phyloP scores from a whole-genome alignment of 2,329 filamentous ascomycete genomes.

The Salinomyces thailandicus region DNA sequence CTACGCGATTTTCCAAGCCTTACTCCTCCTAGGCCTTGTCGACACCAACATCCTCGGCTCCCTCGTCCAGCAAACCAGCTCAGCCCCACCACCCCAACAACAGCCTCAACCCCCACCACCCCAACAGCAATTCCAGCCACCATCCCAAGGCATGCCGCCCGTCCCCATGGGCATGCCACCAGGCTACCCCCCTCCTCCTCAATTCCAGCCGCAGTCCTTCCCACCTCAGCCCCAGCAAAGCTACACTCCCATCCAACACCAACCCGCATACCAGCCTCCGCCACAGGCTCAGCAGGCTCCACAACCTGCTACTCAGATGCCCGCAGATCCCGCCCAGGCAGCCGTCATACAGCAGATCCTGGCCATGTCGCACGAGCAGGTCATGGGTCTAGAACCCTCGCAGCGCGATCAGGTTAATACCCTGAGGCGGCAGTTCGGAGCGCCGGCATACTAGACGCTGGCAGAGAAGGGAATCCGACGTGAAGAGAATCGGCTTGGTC shows the following conservation, averaged over 20 bases:
- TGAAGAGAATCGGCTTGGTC: no score
- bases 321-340: constrained; percentile 49
- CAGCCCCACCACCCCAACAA: constrained; percentile 24
- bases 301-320: constrained; percentile 28
- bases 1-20: constrained; percentile 89
- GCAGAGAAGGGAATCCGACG: no score
- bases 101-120: no score
- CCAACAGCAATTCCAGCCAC: constrained; percentile 8
- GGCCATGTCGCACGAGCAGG: constrained; percentile 66
- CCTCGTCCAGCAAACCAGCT: constrained; percentile 53
- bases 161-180: constrained; percentile 5
- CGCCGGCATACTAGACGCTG: constrained; percentile 5
- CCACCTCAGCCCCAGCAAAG: constrained; percentile 26
- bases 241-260: constrained; percentile 33
- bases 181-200: constrained; percentile 16
- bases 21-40: constrained; percentile 85
- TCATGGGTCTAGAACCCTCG: constrained; percentile 55
- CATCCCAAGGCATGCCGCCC: constrained; percentile 6
- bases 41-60: constrained; percentile 72
- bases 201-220: constrained; percentile 23
- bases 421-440: constrained; percentile 53
- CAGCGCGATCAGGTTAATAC: constrained; percentile 71
- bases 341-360: constrained; percentile 73
- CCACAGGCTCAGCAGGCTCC: constrained; percentile 34
- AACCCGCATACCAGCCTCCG: constrained; percentile 28